A percentile compares a stretch with the other conserved stretches of the same genome.
phyloP scores from a whole-genome alignment of 768 basidiomycete genomes.

The Suillus tomentosus region DNA sequence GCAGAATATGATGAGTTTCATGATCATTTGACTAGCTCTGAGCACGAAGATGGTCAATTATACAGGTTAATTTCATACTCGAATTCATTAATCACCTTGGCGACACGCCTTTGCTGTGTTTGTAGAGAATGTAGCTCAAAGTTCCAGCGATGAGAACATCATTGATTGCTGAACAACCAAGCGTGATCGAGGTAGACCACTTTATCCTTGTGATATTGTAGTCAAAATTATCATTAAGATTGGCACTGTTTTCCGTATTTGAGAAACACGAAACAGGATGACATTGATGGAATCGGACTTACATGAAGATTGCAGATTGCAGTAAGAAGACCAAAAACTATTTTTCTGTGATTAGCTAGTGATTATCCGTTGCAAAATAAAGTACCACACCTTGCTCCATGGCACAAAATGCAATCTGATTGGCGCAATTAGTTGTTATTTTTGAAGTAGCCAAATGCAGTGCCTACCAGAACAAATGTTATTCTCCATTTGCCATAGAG shows the following conservation, averaged over 20 bases:
- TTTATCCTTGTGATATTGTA: slow-evolving; percentile 7
- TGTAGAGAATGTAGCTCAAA: slow-evolving; percentile 18
- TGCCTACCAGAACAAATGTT: too few relatives aligned
- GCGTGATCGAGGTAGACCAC: slow-evolving; percentile 25
- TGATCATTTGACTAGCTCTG: slow-evolving; percentile 22
- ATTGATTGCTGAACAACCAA: slow-evolving; percentile 22
- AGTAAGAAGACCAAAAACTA: too few relatives aligned
- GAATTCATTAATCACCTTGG: slow-evolving; percentile 15
- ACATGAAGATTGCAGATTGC: too few relatives aligned
- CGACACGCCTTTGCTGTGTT: slow-evolving; percentile 8
- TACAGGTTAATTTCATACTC: neutral
- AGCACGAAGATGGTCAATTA: neutral
- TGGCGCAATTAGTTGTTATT: too few relatives aligned
- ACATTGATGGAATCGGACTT: neutral
- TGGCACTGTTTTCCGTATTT: neutral
- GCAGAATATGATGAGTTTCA: slow-evolving; percentile 11
- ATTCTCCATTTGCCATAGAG: too few relatives aligned
- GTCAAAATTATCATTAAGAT: neutral
- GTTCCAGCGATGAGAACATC: slow-evolving; percentile 28
- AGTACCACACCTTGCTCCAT: too few relatives aligned
- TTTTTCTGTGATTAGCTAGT: too few relatives aligned
- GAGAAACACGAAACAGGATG: neutral
- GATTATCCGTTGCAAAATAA: too few relatives aligned
- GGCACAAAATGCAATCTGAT: too few relatives aligned
- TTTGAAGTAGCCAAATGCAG: too few relatives aligned